Conservation (phyloP, 192 early-diverging fungal species). For the Umbelopsis ramanniana region DNA sequence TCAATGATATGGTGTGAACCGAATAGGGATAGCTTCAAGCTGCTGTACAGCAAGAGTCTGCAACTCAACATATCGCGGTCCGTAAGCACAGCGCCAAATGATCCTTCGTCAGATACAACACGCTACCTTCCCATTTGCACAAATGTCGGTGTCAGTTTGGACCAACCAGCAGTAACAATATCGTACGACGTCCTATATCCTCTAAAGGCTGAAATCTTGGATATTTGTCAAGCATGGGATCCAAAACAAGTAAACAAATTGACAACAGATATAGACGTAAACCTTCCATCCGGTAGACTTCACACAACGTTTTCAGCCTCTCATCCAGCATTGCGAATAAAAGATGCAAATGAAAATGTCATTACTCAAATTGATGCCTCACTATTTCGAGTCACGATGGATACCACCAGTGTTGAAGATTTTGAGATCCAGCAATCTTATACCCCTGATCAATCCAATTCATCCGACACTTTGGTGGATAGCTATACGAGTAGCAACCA, state of each 20-base stretch:
- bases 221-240: not conserved
- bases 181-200: not conserved
- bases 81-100: not conserved
- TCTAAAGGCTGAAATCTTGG: not conserved
- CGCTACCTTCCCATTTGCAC: not conserved
- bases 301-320: not conserved
- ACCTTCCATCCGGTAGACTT: not conserved
- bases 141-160: not conserved
- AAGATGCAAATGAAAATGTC: constrained; percentile 1
- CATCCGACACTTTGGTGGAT: not conserved
- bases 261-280: not conserved
- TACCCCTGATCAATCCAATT: not conserved
- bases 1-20: constrained; percentile 3
- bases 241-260: not conserved
- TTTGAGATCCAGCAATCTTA: not conserved
- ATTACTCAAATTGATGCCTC: not conserved
- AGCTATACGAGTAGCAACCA: not conserved
- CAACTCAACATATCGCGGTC: not conserved
- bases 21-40: not conserved
- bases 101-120: not conserved
- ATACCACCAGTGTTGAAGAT: not conserved
- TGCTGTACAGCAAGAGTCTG: not conserved
- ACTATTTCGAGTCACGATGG: not conserved
- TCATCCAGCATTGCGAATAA: not conserved
- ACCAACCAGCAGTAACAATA: not conserved